Evolutionary conservation across 768 basidiomycete genomes (phyloP), one percentile per base, ranked within the genome.

Genomic region (Daedaleopsis nitida): DNA sequence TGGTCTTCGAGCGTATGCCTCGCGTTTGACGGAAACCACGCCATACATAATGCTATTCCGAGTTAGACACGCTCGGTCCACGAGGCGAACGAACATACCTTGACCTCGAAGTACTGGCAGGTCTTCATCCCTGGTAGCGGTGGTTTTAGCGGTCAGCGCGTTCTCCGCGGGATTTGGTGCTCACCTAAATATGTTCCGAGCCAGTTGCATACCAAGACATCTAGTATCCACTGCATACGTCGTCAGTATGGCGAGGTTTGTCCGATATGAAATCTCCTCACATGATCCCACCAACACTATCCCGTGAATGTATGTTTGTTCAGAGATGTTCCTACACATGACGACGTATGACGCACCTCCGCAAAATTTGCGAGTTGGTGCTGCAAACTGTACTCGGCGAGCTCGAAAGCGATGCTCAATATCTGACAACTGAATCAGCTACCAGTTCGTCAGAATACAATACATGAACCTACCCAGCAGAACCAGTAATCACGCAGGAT

Each of bases 241-340:
- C n/a, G 10, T 62, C 47, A 61, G 60, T 21, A 62, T 19, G 35
- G 42, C 51, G 47, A 54, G 35, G 51, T 58, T 57, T 52, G 23
- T 12, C 57, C 55, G 27, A 56, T 19, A 51, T 35, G 58, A 64
- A 27, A 23, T 12, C 49, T 19, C 9, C 85, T 68, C 78, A 92
- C 91, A 78, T 94, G 92, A 72, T 94, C 92, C 92, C 92, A 94
- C 92, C 92, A 94, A 69, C 92, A 94, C 90, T 92, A 51, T 56
- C 57, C 52, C 55, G 50, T 44, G 16, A 55, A 34, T 39, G 7
- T 16, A 45, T 39, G 43, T 44, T 64, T 39, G 43, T 44, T 64
- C 55, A 64, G 65, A 43, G 67, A 50, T 21, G 44, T 27, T n/a
- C 49, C 13, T 47, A 27, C 63, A 48, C 65, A 66, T 47, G 27